A percentile compares a stretch with the other conserved stretches of the same genome.
Conservation (phyloP, 495 filamentous ascomycete species). For the Aspergillus conjunctus region DNA sequence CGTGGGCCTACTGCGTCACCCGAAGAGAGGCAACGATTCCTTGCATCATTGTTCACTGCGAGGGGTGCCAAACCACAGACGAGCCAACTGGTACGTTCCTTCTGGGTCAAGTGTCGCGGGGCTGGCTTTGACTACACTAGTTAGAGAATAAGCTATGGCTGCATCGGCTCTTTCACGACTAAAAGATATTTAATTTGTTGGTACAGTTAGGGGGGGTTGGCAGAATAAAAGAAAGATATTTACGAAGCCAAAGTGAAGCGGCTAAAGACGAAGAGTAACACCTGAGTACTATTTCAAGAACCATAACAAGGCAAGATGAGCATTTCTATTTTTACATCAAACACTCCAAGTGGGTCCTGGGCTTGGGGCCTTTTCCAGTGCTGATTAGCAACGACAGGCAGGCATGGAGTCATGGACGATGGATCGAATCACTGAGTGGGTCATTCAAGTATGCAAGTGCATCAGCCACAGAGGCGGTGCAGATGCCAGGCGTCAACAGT, state of each 20-base stretch:
- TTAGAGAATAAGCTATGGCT: constrained; percentile 19
- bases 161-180: neutral
- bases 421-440: constrained; percentile 5
- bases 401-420: no score
- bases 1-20: constrained; percentile 28
- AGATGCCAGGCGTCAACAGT: constrained; percentile 18
- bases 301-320: neutral
- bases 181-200: neutral
- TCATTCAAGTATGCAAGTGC: constrained; percentile 9
- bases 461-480: constrained; percentile 37
- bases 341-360: no score
- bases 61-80: constrained; percentile 59
- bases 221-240: neutral
- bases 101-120: constrained; percentile 72
- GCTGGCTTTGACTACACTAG: constrained; percentile 64
- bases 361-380: no score
- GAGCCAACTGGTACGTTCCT: constrained; percentile 61
- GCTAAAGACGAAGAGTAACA: neutral
- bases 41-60: constrained; percentile 51
- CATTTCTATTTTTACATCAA: constrained; percentile 10
- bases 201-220: neutral
- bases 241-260: neutral
- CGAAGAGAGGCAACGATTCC: constrained; percentile 40
- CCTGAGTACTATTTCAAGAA: neutral
- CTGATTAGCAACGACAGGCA: no score